These are phyloP conservation scores for Calycina marina DNA, from an alignment of 2,329 filamentous ascomycete genomes.

Conservation along the genomic window DNA sequence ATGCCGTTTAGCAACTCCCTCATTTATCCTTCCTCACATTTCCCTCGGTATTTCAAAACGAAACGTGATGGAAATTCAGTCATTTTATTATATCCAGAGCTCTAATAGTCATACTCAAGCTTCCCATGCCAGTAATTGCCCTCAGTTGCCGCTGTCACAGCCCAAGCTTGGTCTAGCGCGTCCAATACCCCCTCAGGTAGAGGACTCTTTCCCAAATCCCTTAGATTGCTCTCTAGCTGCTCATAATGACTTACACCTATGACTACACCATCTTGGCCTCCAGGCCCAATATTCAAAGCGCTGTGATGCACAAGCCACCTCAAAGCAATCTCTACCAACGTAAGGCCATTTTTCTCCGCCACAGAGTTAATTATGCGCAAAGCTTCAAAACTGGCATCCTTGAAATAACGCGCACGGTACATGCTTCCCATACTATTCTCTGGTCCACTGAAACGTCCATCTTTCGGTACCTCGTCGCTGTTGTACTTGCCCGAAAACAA, in stretches of 20 bases:
- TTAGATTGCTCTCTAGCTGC: constrained; percentile 27
- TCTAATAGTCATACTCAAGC: constrained; percentile 12
- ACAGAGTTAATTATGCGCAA: constrained; percentile 43
- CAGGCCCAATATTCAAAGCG: constrained; percentile 29
- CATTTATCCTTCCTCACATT: no score
- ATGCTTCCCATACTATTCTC: constrained; percentile 27
- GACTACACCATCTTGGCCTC: constrained; percentile 28
- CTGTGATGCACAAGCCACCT: constrained; percentile 45
- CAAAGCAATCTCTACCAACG: constrained; percentile 44
- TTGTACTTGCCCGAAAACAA: constrained; percentile 57
- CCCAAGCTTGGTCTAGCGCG: constrained; percentile 49
- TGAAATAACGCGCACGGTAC: constrained; percentile 48
- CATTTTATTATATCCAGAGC: neutral
- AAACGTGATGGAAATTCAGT: no score
- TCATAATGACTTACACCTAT: constrained; percentile 27
- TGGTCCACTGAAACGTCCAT: constrained; percentile 55
- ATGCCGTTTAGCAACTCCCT: no score
- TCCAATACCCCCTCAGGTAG: constrained; percentile 50
- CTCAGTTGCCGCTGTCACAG: constrained; percentile 34
- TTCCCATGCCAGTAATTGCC: constrained; percentile 23
- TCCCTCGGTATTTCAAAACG: no score
- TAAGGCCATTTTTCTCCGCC: constrained; percentile 41
- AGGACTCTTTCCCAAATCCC: constrained; percentile 35
- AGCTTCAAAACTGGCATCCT: constrained; percentile 46
- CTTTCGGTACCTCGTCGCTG: constrained; percentile 38